phyloP scores from a whole-genome alignment of 352 stramenopile species.

The Globisporangium echinulatum region DNA sequence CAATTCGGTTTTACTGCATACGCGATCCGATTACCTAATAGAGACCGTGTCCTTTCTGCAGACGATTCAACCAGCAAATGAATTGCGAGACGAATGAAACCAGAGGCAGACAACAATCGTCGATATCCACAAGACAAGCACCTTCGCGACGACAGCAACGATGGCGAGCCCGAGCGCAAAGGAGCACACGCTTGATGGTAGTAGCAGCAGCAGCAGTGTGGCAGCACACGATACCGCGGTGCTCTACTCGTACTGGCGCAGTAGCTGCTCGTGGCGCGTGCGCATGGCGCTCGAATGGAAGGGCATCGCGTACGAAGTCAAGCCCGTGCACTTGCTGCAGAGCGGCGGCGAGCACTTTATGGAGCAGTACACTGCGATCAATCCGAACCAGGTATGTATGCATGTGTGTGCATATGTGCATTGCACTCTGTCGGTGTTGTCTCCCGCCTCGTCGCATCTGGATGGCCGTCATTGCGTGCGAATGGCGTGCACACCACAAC shows the following conservation, averaged over 20 bases:
- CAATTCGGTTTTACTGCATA: too few relatives aligned
- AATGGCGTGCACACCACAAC: too few relatives aligned
- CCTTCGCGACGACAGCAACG: not conserved
- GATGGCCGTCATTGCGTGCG: not conserved
- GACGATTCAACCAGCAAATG: not conserved
- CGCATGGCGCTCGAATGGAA: slow-evolving; percentile 87
- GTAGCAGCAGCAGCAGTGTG: not conserved
- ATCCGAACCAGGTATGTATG: slow-evolving; percentile 52
- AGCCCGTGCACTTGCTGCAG: slow-evolving; percentile 67
- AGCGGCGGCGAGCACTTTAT: slow-evolving; percentile 48
- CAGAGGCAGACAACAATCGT: too few relatives aligned
- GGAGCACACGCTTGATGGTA: slow-evolving; percentile 1
- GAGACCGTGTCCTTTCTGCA: too few relatives aligned
- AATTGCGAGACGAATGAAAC: too few relatives aligned
- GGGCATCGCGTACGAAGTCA: slow-evolving; percentile 72
- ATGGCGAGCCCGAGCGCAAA: slow-evolving; percentile 11
- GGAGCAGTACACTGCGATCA: slow-evolving; percentile 47
- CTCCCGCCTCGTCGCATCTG: not conserved
- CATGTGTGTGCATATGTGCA: not conserved
- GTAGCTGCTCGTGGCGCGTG: slow-evolving; percentile 87
- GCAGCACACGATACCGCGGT: slow-evolving; percentile 9
- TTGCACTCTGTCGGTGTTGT: not conserved
- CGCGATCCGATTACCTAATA: too few relatives aligned
- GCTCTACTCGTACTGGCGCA: slow-evolving; percentile 88
- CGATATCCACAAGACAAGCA: not conserved